Percentiles rank a stretch among this genome's conserved stretches.
phyloP scores from a whole-genome alignment of 2,329 filamentous ascomycete species.

The Ceratocystis destructans region DNA sequence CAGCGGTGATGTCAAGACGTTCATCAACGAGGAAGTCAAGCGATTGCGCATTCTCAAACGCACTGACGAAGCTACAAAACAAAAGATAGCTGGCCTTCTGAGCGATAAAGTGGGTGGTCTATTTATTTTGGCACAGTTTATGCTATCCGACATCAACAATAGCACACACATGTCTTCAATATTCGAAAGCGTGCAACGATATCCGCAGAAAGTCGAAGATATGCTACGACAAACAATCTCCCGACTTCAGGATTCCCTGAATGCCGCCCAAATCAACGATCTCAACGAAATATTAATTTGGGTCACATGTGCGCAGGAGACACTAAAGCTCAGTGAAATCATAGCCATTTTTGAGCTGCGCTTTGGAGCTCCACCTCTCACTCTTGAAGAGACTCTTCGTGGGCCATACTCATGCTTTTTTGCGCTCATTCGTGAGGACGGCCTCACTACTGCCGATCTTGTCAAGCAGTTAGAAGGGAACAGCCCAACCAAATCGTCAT shows the following conservation, averaged over 20 bases:
- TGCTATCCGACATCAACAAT: constrained; percentile 36
- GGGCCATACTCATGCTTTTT: constrained; percentile 36
- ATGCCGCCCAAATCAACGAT: constrained; percentile 29
- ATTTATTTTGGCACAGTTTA: constrained; percentile 37
- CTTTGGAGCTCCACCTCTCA: constrained; percentile 30
- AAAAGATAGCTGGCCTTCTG: constrained; percentile 30
- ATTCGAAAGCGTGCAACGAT: constrained; percentile 31
- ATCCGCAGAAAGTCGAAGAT: constrained; percentile 33
- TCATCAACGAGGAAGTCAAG: constrained; percentile 31
- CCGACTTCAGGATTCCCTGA: constrained; percentile 30
- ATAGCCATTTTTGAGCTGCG: constrained; percentile 32
- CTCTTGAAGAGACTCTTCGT: constrained; percentile 31
- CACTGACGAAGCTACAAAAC: constrained; percentile 25
- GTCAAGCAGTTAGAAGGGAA: constrained; percentile 28
- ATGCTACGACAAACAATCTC: constrained; percentile 31
- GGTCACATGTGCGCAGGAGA: constrained; percentile 33
- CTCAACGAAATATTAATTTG: constrained; percentile 36
- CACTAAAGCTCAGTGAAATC: constrained; percentile 32
- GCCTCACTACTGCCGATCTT: constrained; percentile 31
- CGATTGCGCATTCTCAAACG: constrained; percentile 29
- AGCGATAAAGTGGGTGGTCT: constrained; percentile 33
- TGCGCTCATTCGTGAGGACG: constrained; percentile 32
- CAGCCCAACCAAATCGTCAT: constrained; percentile 17
- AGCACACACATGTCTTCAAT: constrained; percentile 34
- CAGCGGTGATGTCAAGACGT: constrained; percentile 30